phyloP scores from a whole-genome alignment of 148 eudicot genomes.

The Rhododendron mucronatum region DNA sequence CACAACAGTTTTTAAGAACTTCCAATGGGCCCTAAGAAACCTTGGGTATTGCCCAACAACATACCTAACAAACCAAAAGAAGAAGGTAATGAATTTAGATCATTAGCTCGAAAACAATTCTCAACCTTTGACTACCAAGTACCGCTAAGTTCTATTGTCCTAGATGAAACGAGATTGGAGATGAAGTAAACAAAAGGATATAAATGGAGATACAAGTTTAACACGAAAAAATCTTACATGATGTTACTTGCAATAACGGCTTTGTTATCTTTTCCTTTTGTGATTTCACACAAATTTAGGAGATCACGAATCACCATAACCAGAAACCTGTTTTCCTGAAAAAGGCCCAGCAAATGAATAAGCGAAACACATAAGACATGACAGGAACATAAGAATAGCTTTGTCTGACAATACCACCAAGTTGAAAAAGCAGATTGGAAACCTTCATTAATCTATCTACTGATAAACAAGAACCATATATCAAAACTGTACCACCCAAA shows the following conservation, averaged over 20 bases:
- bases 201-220: background rate
- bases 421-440: background rate
- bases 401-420: background rate
- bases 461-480: background rate
- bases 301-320: constrained; percentile 99
- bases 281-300: constrained; percentile 86
- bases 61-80: constrained; percentile 55
- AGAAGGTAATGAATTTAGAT: background rate
- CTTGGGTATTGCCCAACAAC: constrained; percentile 99
- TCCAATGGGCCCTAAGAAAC: constrained; percentile 98
- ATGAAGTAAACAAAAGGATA: background rate
- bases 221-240: constrained; percentile 51
- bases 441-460: background rate
- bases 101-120: background rate
- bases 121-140: background rate
- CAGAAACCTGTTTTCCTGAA: constrained; percentile 94
- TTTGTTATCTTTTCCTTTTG: constrained; percentile 98
- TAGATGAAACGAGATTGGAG: background rate
- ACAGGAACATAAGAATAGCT: background rate
- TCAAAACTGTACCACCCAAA: background rate
- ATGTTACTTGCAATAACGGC: constrained; percentile 99
- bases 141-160: background rate
- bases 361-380: background rate
- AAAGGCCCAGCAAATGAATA: background rate
- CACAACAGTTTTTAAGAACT: constrained; percentile 95